Evolutionary conservation across 805 yeast genomes (phyloP), one percentile per base, ranked within the genome.

Genomic region (Pichia heedii): DNA sequence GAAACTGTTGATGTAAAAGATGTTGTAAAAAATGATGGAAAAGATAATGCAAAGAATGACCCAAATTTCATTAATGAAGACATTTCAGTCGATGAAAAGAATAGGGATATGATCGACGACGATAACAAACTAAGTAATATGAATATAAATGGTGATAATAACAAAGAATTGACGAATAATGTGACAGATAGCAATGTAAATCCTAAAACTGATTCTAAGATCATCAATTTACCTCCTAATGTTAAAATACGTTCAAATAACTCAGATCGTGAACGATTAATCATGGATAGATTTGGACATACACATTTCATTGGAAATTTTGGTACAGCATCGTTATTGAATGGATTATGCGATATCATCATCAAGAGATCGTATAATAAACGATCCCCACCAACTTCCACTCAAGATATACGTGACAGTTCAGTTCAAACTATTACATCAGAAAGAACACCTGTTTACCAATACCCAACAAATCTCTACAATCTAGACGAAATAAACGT

Each of bases 261-360:
- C 22, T 50, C 53, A 36, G 66, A 59, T 32, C 50, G 53, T 20
- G 69, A 64, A 41, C 47, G 68, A n/a, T 50, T 70, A 33, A 60
- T 70, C 19, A 64, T 65, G 55, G 77, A 71, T 47, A 55, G 63
- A 20, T 65, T 62, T 44, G 76, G 76, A 5, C 71, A 69, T 42
- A 64, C 72, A 0, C 76, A 71, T 52, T 71, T 67, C 45, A 66
- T 71, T 41, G 76, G 76, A 1, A 63, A 68, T 19, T 63, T 63
- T 16, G 74, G 75, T 21, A 70, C 74, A 1, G 69, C 73, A 0
- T 67, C 71, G 2, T 47, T 71, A 22, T 55, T 71, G 43, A 67
- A 63, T 40, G 68, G 71, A 1, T 47, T 71, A 9, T 68, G 74
- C 46, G 71, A 68, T 48, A 56, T 71, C 19, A 60, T 71, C 22